Base-by-base conservation (phyloP, 306 rosid species). In the Crotalaria pallida region DNA sequence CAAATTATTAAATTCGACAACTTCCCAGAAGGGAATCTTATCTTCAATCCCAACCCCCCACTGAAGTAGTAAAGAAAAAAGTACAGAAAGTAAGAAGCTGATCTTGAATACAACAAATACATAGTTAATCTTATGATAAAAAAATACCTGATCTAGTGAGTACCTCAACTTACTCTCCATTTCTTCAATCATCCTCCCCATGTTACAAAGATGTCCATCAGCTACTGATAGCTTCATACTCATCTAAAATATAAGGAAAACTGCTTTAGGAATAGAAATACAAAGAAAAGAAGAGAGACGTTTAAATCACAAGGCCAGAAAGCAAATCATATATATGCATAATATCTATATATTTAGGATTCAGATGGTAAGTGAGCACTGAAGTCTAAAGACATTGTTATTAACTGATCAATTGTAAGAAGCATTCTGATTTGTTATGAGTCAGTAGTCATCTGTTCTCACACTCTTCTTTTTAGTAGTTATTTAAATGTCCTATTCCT, bases 141-240 rank as follows among this genome's bases (percentile, higher is more conserved):
- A 33, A 49, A 45, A 59, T 78, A 94, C 95, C 98, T 94, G 97
- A 86, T 94, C 97, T 31, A 94, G 85, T 18, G 98, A 94, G 79
- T 90, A 90, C 81, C 98, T 89, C 80, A 90, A 89, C 81, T 94
- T 94, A 74, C 98, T 73, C 83, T 94, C 98, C 98, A 94, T 94
- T 83, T 94, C 98, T 87, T 94, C 96, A 23, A 94, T 94, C 98
- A 94, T 94, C 78, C 89, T 84, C 76, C 98, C 98, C 96, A 94
- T 94, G 80, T 90, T 94, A 75, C 95, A 94, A 19, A 94, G 83
- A 88, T 94, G 97, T 38, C 97, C 98, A 50, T 94, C 98, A 12
- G 90, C 83, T 66, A 87, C 79, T 38, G 97, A 76, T 57, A 90
- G 88, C 71, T 58, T 84, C 98, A 94, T 88, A 78, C 36, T 88